Base-by-base conservation (phyloP, 768 basidiomycete species). In the Rhodotorula graminis region DNA sequence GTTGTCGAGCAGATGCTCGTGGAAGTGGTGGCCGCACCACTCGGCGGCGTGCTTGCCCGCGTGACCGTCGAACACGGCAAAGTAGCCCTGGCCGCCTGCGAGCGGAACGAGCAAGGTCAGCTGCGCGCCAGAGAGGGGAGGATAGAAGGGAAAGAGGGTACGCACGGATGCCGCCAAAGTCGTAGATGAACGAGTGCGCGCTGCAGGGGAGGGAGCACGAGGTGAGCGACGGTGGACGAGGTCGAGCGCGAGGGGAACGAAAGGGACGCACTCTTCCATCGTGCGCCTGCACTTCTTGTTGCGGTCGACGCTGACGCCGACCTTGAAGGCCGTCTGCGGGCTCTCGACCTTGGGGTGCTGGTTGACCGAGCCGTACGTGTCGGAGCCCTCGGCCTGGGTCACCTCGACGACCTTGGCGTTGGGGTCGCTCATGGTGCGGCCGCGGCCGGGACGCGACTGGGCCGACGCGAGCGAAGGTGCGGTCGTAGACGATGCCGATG, bases 31-130 rank as follows among this genome's bases (percentile, higher is more conserved):
- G 56, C 96, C 96, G 81, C 96, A 98, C 94, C 95, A 98, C 81
- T 99, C 96, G 40, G 96, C 96, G 47, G 95, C 94, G 78, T 97
- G 92, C 81, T 95, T 98, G 27, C 96, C 96, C 1, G 96, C 96
- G 80, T 99, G 96, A 6, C 96, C 96, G 78, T 99, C 96, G 78
- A 98, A 99, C 58, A 99, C 88, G 12, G 95, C 95, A 80, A 95
- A 98, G 84, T 96, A 98, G 15, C 94, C 96, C 80, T 99, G 96
- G 0, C 96, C 96, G 57, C 65, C 65, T 65, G 65, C 19, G 33
- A 16, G 18, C 25, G 16, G 19, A n/a, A 3, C 7, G 33, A 19
- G 52, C 5, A 37, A 37, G 37, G 16, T 42, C n/a, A 44, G 59
- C 27, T 1, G 6, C 11, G n/a, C n/a, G n/a, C n/a, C n/a, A n/a